Evolutionary conservation across 2,329 filamentous ascomycete genomes (phyloP).

Genomic region (Davidsoniella eucalypti): DNA sequence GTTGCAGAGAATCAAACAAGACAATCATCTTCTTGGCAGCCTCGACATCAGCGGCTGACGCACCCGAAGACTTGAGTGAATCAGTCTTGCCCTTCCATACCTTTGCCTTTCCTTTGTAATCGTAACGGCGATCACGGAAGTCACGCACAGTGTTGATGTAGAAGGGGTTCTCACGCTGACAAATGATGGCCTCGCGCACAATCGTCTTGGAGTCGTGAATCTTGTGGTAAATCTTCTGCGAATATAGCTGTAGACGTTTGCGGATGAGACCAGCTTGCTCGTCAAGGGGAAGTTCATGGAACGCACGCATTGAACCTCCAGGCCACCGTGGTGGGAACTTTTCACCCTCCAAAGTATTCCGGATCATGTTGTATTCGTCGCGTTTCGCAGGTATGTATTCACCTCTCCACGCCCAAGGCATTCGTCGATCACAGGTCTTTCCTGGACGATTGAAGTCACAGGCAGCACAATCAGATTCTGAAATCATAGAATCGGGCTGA

Average conservation of each 20-base stretch:
- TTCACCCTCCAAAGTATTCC: constrained; percentile 79
- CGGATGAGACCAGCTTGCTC: constrained; percentile 69
- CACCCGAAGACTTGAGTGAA: constrained; percentile 65
- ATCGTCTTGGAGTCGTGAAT: constrained; percentile 91
- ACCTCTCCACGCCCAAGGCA: constrained; percentile 97
- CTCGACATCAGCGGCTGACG: constrained; percentile 60
- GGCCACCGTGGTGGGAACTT: constrained; percentile 68
- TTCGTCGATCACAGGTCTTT: constrained; percentile 84
- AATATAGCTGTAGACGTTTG: constrained; percentile 81
- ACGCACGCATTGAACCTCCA: constrained; percentile 53
- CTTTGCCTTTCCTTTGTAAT: constrained; percentile 97
- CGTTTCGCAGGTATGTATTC: constrained; percentile 91
- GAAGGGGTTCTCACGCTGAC: constrained; percentile 93
- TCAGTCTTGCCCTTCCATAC: constrained; percentile 97
- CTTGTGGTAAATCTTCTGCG: constrained; percentile 98
- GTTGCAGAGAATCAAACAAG: constrained; percentile 83
- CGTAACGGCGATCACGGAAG: constrained; percentile 92
- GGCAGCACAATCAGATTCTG: constrained; percentile 87
- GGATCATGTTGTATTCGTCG: constrained; percentile 99
- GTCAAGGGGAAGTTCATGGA: constrained; percentile 64
- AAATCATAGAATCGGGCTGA: constrained; percentile 97
- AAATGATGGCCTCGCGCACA: constrained; percentile 91
- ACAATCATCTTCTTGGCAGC: constrained; percentile 98
- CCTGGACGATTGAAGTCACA: constrained; percentile 97
- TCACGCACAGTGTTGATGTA: constrained; percentile 93